Conservation (phyloP, 331 rosid species). For the Stylosanthes scabra region DNA sequence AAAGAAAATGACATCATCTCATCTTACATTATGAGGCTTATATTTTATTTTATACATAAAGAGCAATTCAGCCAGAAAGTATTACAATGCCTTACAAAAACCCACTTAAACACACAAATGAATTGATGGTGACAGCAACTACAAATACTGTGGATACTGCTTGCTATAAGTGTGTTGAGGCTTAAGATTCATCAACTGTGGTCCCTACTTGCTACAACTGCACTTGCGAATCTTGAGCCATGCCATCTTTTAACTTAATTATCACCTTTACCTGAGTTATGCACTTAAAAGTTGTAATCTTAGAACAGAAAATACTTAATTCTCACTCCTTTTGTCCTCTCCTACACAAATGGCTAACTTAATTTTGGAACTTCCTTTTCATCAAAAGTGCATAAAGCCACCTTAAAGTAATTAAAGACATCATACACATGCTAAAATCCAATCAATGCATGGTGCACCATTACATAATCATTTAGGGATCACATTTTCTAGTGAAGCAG, state of each 20-base stretch:
- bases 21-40: constrained; percentile 19
- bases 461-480: constrained; percentile 16
- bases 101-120: constrained; percentile 22
- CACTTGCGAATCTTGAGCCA: constrained; percentile 28
- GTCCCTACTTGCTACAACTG: constrained; percentile 29
- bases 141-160: constrained; percentile 1
- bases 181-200: constrained; percentile 31
- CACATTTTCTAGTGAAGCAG: constrained; percentile 20
- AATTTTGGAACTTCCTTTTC: constrained; percentile 19
- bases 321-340: constrained; percentile 22
- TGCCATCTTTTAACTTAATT: constrained; percentile 33
- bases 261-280: constrained; percentile 27
- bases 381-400: constrained; percentile 31
- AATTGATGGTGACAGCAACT: constrained; percentile 29
- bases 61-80: constrained; percentile 23
- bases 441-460: constrained; percentile 7
- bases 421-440: constrained; percentile 34
- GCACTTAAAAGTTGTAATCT: constrained; percentile 41
- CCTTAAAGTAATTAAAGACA: constrained; percentile 32
- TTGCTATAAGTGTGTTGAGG: constrained; percentile 5
- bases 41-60: constrained; percentile 15
- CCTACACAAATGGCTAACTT: constrained; percentile 20
- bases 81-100: not conserved
- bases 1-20: constrained; percentile 22
- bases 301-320: constrained; percentile 21